phyloP scores from a whole-genome alignment of 495 filamentous ascomycete genomes.

The Neurospora sp. region DNA sequence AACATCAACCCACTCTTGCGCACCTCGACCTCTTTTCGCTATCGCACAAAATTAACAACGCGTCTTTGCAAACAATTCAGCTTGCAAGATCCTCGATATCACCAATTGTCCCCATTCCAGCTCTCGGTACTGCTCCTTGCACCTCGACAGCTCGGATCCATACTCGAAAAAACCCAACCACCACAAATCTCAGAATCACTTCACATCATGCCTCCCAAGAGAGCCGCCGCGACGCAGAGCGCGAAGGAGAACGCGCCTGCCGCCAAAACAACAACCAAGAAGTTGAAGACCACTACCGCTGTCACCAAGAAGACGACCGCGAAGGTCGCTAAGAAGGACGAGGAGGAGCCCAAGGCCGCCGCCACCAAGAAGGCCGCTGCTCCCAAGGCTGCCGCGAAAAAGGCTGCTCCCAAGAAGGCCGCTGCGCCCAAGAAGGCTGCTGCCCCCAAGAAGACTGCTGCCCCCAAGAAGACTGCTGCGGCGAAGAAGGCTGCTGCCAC shows the following conservation, averaged over 20 bases:
- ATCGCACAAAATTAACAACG: neutral
- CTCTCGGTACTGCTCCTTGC: neutral
- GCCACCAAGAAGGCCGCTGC: conserved; percentile 20
- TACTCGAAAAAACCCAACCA: neutral
- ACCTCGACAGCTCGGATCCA: neutral
- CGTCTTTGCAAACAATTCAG: neutral
- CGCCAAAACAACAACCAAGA: conserved; percentile 21
- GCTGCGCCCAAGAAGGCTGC: conserved; percentile 17
- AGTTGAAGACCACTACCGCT: conserved; percentile 16
- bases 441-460: conserved; percentile 24
- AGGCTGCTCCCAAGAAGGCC: conserved; percentile 21
- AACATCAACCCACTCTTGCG: neutral
- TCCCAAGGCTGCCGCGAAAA: conserved; percentile 13
- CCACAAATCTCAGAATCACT: conserved; percentile 3
- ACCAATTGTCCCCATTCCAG: neutral
- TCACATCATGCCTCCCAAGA: conserved; percentile 22
- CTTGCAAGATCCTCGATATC: neutral
- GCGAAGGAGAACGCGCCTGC: conserved; percentile 6
- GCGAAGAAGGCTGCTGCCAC: neutral
- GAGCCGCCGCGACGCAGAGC: conserved; percentile 9
- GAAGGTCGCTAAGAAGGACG: conserved; percentile 10
- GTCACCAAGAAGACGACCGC: conserved; percentile 3
- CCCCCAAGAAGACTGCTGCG: conserved; percentile 20
- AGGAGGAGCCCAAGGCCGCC: conserved; percentile 19
- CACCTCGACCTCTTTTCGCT: neutral